Evolutionary conservation across 2,329 filamentous ascomycete genomes (phyloP).

Genomic region (Diaporthe sp.): DNA sequence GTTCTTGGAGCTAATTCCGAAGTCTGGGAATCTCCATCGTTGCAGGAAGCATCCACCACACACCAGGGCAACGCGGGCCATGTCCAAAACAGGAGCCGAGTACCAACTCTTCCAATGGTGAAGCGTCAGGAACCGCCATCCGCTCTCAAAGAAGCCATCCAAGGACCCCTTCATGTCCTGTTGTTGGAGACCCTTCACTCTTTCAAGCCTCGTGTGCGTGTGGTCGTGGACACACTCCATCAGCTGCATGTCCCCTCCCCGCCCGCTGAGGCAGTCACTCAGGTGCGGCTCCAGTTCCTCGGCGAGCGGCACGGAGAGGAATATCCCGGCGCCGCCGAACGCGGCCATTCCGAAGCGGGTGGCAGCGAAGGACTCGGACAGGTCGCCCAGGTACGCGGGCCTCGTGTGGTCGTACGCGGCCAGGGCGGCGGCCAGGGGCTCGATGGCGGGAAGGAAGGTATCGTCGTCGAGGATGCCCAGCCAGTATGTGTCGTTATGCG

Average conservation of each 20-base stretch:
- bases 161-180: slow-evolving; percentile 67
- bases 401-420: slow-evolving; percentile 59
- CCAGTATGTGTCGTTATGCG: slow-evolving; percentile 60
- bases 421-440: slow-evolving; percentile 59
- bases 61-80: slow-evolving; percentile 60
- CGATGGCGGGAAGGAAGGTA: slow-evolving; percentile 68
- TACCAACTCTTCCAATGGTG: slow-evolving; percentile 77
- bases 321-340: slow-evolving; percentile 71
- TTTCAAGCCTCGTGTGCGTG: slow-evolving; percentile 64
- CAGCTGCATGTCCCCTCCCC: slow-evolving; percentile 69
- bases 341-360: slow-evolving; percentile 69
- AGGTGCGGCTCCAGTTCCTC: slow-evolving; percentile 60
- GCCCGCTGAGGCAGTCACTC: slow-evolving; percentile 59
- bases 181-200: slow-evolving; percentile 67
- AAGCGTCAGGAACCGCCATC: slow-evolving; percentile 63
- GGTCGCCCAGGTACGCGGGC: slow-evolving; percentile 66
- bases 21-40: slow-evolving; percentile 61
- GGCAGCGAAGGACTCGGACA: slow-evolving; percentile 68
- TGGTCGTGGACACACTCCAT: slow-evolving; percentile 68
- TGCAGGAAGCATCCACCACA: slow-evolving; percentile 72
- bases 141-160: slow-evolving; percentile 71
- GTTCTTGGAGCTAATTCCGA: slow-evolving; percentile 39
- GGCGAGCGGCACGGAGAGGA: slow-evolving; percentile 67
- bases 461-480: slow-evolving; percentile 69
- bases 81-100: slow-evolving; percentile 60